Evolutionary conservation across 2,329 filamentous ascomycete species (phyloP).

Genomic region (Colletotrichum truncatum): DNA sequence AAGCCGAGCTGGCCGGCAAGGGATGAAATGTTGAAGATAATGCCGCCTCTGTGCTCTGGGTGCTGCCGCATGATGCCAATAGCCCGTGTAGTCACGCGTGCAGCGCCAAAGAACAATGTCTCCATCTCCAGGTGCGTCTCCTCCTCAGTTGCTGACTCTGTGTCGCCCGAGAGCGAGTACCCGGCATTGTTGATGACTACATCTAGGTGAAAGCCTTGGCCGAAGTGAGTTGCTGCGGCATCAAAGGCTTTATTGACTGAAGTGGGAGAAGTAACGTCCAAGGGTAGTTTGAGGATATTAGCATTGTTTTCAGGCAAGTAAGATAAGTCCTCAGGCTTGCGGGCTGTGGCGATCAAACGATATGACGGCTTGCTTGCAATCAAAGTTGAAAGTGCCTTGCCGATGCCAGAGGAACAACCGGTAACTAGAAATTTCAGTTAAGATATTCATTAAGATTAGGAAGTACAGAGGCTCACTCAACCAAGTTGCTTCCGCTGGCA

Average conservation of each 20-base stretch:
- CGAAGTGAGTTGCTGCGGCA: constrained; percentile 42
- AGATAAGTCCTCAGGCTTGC: constrained; percentile 50
- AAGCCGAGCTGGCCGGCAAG: constrained; percentile 32
- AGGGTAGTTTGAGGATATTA: constrained; percentile 52
- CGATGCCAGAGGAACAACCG: constrained; percentile 60
- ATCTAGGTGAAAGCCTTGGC: constrained; percentile 39
- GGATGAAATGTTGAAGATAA: constrained; percentile 36
- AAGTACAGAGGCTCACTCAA: constrained; percentile 40
- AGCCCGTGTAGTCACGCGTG: constrained; percentile 46
- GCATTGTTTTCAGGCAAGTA: constrained; percentile 45
- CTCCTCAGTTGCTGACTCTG: constrained; percentile 36
- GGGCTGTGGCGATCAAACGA: constrained; percentile 57
- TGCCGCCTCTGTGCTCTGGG: constrained; percentile 32
- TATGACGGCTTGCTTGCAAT: constrained; percentile 47
- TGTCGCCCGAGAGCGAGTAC: constrained; percentile 39
- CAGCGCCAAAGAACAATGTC: constrained; percentile 54
- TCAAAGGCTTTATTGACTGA: constrained; percentile 47
- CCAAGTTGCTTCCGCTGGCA: constrained; percentile 49
- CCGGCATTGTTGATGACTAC: constrained; percentile 45
- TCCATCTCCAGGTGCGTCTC: constrained; percentile 46
- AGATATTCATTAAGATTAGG: neutral
- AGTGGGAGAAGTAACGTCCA: constrained; percentile 55
- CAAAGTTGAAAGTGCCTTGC: constrained; percentile 47
- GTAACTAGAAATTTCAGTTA: constrained; percentile 46
- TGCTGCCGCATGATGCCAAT: constrained; percentile 48